Base-by-base conservation (phyloP, 371 early-diverging fungal genomes). In the Syncephalastrum sp. region DNA sequence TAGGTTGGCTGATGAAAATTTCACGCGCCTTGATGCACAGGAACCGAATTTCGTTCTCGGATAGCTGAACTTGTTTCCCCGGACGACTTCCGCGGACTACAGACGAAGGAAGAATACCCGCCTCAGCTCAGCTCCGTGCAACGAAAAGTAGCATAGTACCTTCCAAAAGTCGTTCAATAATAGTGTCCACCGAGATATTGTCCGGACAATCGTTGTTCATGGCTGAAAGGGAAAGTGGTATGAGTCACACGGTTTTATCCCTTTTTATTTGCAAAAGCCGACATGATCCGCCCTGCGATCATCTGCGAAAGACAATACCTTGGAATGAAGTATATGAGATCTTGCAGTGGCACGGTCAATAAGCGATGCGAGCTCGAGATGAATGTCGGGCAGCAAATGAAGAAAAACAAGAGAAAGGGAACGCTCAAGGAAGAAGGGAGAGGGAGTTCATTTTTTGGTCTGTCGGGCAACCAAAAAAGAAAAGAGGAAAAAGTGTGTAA, bases 71-170 rank as follows among this genome's bases (percentile, higher is more conserved):
- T 61, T 84, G 77, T 70, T 92, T 93, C 24, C 97, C 96, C 48
- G 96, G 94, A 53, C 98, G 89, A 61, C 91, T 88, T 53, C 95
- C 93, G 63, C 96, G 85, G 47, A 96, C 99, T 91, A 77, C 42
- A 53, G 46, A 43, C 50, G 56, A 47, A 17, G 47, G 25, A 3
- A 43, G 17, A 54, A 54, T 44, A 44, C 54, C 54, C 46, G 42
- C 45, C 54, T 23, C 42, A 45, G 38, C 38, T 33, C 38, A 33
- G 38, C 21, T 21, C n/a, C 51, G 25, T 49, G 10, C 38, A 33
- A 33, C 10, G 38, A 33, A 33, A 33, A 33, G 38, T 33, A 33
- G 7, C 16, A 57, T 44, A n/a, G 42, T 61, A 66, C 66, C 66
- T 61, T 66, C 66, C 50, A 66, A 51, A 51, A 66, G 54, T 38